Evolutionary conservation across 2,329 filamentous ascomycete genomes (phyloP).

Genomic region (Raffaelea arxii): DNA sequence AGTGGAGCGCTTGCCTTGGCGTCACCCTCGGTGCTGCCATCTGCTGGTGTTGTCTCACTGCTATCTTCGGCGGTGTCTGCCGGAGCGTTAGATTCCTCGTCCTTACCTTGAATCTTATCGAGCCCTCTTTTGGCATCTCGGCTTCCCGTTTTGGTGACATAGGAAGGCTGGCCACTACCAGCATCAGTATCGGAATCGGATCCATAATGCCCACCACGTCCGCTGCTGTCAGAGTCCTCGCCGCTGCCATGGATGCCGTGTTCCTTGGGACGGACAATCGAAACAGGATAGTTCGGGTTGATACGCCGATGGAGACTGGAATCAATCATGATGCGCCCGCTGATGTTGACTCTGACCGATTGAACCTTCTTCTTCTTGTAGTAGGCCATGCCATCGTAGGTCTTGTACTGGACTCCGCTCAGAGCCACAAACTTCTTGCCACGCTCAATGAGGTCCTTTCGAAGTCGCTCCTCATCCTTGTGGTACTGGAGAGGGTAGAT

Average conservation of each 20-base stretch:
- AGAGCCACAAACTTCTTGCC: slow-evolving; percentile 77
- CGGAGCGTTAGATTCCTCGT: slow-evolving; percentile 12
- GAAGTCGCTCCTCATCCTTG: slow-evolving; percentile 56
- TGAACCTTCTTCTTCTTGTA: slow-evolving; percentile 69
- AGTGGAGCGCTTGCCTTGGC: slow-evolving; percentile 22
- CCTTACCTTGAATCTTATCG: not conserved
- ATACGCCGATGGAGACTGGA: slow-evolving; percentile 72
- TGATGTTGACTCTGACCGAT: slow-evolving; percentile 67
- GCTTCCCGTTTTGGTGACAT: slow-evolving; percentile 1
- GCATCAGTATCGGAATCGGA: slow-evolving; percentile 27
- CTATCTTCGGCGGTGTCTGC: slow-evolving; percentile 21
- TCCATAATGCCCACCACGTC: slow-evolving; percentile 22
- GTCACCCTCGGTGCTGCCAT: slow-evolving; percentile 11
- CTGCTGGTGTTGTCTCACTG: too few species aligned
- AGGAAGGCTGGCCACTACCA: slow-evolving; percentile 24
- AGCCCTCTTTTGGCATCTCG: slow-evolving; percentile 1
- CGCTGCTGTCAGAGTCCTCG: slow-evolving; percentile 31
- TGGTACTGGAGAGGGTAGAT: slow-evolving; percentile 77
- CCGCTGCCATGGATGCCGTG: slow-evolving; percentile 47
- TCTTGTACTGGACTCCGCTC: slow-evolving; percentile 74
- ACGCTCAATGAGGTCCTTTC: slow-evolving; percentile 60
- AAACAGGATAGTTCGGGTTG: slow-evolving; percentile 77
- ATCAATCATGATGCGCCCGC: slow-evolving; percentile 82
- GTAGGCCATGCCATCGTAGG: slow-evolving; percentile 76
- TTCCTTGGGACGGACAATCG: slow-evolving; percentile 63